These are phyloP conservation scores for Pseudopediastrum boryanum DNA, from an alignment of 139 green algal species.

Conservation along the genomic window DNA sequence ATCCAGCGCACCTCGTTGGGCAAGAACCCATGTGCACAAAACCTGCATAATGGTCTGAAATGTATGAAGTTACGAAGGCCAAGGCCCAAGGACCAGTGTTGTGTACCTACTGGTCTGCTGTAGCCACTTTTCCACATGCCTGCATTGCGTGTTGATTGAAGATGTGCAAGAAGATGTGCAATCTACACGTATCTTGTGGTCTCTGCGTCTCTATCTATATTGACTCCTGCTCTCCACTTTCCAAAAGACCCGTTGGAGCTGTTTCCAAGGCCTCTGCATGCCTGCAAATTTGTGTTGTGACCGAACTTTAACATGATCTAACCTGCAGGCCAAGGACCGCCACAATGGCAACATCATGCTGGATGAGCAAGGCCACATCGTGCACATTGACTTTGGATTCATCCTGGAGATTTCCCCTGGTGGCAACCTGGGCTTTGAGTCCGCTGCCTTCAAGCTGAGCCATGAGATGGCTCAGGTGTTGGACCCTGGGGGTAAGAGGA, in stretches of 20 bases:
- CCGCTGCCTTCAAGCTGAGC: conserved; percentile 97
- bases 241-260: background rate
- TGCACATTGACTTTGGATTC: conserved; percentile 99
- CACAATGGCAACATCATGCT: conserved; percentile 99
- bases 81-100: too few relatives aligned
- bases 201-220: too few relatives aligned
- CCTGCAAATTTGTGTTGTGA: too few relatives aligned
- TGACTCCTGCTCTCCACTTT: background rate
- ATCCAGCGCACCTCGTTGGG: too few relatives aligned
- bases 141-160: too few relatives aligned
- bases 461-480: conserved; percentile 95
- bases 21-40: too few relatives aligned
- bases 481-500: conserved; percentile 61
- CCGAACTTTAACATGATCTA: background rate
- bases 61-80: too few relatives aligned
- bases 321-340: conserved; percentile 90
- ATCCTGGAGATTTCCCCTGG: conserved; percentile 89
- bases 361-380: conserved; percentile 88
- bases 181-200: too few relatives aligned
- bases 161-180: too few relatives aligned
- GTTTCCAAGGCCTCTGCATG: conserved; percentile 2
- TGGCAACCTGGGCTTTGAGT: conserved; percentile 91
- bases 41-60: too few relatives aligned
- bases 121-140: too few relatives aligned
- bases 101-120: too few relatives aligned